A percentile compares a stretch with the other conserved stretches of the same genome.
Evolutionary conservation across 1,284 basidiomycete species (phyloP).

Genomic region (Exsudoporus floridanus): DNA sequence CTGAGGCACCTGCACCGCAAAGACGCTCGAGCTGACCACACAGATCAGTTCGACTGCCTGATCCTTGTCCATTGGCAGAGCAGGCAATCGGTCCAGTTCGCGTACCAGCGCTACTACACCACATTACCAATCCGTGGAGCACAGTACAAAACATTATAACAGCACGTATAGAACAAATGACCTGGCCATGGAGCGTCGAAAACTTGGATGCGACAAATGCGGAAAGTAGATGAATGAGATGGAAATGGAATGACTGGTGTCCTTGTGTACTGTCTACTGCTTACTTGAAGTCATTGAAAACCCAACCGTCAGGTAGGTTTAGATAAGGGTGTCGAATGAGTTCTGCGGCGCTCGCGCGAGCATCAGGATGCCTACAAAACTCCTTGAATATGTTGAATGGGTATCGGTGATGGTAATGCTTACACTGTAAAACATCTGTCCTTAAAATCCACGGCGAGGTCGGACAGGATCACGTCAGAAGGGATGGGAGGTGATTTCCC

Average conservation of each 20-base stretch:
- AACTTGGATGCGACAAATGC: slow-evolving; percentile 26
- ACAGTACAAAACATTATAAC: slow-evolving; percentile 35
- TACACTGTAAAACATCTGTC: slow-evolving; percentile 88
- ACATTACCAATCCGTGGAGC: slow-evolving; percentile 29
- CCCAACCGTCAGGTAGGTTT: slow-evolving; percentile 71
- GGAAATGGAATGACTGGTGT: slow-evolving; percentile 17
- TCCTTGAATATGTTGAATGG: slow-evolving; percentile 7
- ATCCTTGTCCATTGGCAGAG: not conserved
- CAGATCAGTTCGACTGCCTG: not conserved
- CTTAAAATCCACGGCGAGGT: slow-evolving; percentile 84
- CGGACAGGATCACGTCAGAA: slow-evolving; percentile 71
- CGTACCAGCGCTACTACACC: slow-evolving; percentile 35
- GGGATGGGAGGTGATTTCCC: slow-evolving; percentile 89
- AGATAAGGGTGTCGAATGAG: slow-evolving; percentile 87
- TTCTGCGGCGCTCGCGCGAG: slow-evolving; percentile 82
- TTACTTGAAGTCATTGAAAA: slow-evolving; percentile 62
- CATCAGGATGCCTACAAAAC: slow-evolving; percentile 71
- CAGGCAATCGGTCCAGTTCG: slow-evolving; percentile 20
- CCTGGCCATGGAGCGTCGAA: slow-evolving; percentile 14
- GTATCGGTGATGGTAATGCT: slow-evolving; percentile 29
- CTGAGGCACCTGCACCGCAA: not conserved
- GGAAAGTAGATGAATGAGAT: slow-evolving; percentile 29
- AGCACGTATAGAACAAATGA: slow-evolving; percentile 32
- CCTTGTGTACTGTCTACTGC: slow-evolving; percentile 10
- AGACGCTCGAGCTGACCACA: not conserved